Evolutionary conservation across 1,139 yeast species (phyloP).

Genomic region (Sugiyamaella castrensis): DNA sequence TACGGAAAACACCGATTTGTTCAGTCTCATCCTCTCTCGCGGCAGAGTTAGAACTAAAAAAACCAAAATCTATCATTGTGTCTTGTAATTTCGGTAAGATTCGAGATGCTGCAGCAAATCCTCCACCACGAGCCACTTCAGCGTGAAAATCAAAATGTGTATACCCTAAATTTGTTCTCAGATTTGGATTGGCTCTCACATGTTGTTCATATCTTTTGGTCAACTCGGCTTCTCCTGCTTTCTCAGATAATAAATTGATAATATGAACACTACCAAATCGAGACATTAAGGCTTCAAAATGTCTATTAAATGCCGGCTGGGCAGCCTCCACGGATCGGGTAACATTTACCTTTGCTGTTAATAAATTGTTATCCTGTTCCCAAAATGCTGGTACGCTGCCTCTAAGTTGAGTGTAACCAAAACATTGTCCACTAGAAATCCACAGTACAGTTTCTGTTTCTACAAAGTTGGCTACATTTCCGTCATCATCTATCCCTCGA

Average conservation of each 20-base stretch:
- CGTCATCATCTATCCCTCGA: constrained; percentile 93
- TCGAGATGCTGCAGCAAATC: constrained; percentile 77
- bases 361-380: constrained; percentile 89
- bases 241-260: constrained; percentile 77
- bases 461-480: constrained; percentile 93
- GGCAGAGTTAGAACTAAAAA: constrained; percentile 56
- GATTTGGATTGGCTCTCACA: constrained; percentile 45
- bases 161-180: constrained; percentile 39
- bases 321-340: constrained; percentile 91
- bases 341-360: constrained; percentile 76
- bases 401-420: constrained; percentile 80
- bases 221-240: constrained; percentile 71
- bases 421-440: constrained; percentile 53
- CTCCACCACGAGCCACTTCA: constrained; percentile 85
- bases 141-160: constrained; percentile 93
- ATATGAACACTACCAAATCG: constrained; percentile 86
- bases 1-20: constrained; percentile 86
- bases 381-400: constrained; percentile 97
- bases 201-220: constrained; percentile 64
- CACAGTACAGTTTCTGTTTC: constrained; percentile 83
- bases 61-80: constrained; percentile 75
- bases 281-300: constrained; percentile 64
- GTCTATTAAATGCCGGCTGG: constrained; percentile 82
- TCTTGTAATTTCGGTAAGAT: constrained; percentile 62
- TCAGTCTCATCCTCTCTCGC: constrained; percentile 55